Evolutionary conservation across 805 yeast species (phyloP).

Genomic region (Lachancea sp.): DNA sequence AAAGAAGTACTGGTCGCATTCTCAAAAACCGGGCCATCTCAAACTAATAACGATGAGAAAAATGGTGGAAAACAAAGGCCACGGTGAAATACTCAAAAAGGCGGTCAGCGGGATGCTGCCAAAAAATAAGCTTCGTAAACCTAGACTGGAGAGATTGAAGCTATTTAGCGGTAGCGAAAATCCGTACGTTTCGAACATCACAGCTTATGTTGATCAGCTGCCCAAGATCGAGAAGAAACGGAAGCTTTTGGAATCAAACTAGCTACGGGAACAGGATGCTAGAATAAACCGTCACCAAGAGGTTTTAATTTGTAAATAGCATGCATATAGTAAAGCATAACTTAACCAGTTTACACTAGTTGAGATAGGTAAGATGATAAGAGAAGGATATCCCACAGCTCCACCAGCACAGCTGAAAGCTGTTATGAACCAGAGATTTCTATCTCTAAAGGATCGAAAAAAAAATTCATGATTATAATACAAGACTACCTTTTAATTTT

Average conservation of each 20-base stretch:
- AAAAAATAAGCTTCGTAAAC: constrained; percentile 73
- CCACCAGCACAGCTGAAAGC: no score
- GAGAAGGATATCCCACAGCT: no score
- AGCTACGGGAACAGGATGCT: neutral
- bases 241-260: constrained; percentile 11
- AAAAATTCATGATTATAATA: neutral
- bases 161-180: constrained; percentile 82
- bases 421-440: no score
- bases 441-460: neutral
- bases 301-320: constrained; percentile 4
- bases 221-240: constrained; percentile 42
- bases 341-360: neutral
- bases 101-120: constrained; percentile 98
- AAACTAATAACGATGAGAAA: constrained; percentile 76
- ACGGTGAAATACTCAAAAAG: constrained; percentile 72
- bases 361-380: no score
- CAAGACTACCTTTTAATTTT: neutral
- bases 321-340: neutral
- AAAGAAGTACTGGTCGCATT: constrained; percentile 84
- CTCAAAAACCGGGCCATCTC: constrained; percentile 83
- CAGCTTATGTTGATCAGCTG: constrained; percentile 80
- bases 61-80: constrained; percentile 72
- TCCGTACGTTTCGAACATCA: constrained; percentile 76
- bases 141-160: constrained; percentile 76
- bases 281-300: neutral